These are phyloP conservation scores for Wickerhamomyces queroliae DNA, from an alignment of 805 yeast genomes.

Conservation along the genomic window DNA sequence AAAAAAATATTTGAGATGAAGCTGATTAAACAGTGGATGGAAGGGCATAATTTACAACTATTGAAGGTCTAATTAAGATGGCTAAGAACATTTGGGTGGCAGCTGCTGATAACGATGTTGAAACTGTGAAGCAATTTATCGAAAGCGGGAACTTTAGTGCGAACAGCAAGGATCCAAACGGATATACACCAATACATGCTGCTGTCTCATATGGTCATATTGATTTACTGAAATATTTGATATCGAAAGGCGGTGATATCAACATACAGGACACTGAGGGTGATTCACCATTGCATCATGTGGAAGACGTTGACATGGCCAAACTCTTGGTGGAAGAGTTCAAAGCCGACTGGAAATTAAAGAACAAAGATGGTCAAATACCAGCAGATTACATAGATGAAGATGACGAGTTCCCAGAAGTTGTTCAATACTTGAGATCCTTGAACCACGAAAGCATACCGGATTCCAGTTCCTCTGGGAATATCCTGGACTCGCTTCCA, in stretches of 20 bases:
- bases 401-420: slow-evolving; percentile 80
- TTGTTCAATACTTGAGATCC: slow-evolving; percentile 54
- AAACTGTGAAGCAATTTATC: slow-evolving; percentile 51
- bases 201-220: slow-evolving; percentile 90
- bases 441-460: slow-evolving; percentile 25
- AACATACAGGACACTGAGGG: slow-evolving; percentile 85
- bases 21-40: too few relatives aligned
- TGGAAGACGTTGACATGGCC: slow-evolving; percentile 67
- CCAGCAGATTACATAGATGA: slow-evolving; percentile 72
- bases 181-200: slow-evolving; percentile 96
- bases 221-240: slow-evolving; percentile 55
- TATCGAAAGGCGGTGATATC: slow-evolving; percentile 66
- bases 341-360: slow-evolving; percentile 57
- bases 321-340: slow-evolving; percentile 58
- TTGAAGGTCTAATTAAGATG: slow-evolving; percentile 2
- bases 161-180: slow-evolving; percentile 81
- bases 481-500: slow-evolving; percentile 7
- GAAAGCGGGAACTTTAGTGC: slow-evolving; percentile 49
- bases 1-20: neutral
- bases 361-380: slow-evolving; percentile 72
- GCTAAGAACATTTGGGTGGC: slow-evolving; percentile 82
- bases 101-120: slow-evolving; percentile 76
- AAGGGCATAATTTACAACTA: neutral
- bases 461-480: slow-evolving; percentile 8
- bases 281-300: slow-evolving; percentile 92